These are phyloP conservation scores for Colletotrichum somersetense DNA, from an alignment of 2,329 filamentous ascomycete genomes.

Conservation along the genomic window DNA sequence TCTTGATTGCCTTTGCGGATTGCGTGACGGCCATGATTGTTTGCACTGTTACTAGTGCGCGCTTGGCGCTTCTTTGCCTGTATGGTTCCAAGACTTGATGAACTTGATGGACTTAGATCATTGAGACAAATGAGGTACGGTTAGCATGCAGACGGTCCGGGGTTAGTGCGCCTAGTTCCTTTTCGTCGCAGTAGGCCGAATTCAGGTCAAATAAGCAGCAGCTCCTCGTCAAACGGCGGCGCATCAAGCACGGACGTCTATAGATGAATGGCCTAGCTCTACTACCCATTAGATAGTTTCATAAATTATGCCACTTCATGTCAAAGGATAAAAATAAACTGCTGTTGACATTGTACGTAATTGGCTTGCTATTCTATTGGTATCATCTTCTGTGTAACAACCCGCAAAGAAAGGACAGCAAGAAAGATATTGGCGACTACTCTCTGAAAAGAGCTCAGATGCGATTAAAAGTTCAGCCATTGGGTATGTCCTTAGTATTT, in stretches of 20 bases:
- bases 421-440: conserved; percentile 36
- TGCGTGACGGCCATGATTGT: neutral
- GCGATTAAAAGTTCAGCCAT: conserved; percentile 20
- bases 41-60: neutral
- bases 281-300: neutral
- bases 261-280: neutral
- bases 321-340: conserved; percentile 5
- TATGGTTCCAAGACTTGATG: neutral
- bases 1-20: neutral
- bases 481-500: conserved; percentile 16
- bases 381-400: conserved; percentile 43
- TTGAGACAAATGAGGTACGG: neutral
- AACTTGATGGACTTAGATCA: too few relatives aligned
- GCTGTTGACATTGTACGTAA: conserved; percentile 35
- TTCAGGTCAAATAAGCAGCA: too few relatives aligned
- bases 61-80: neutral
- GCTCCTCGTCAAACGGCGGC: neutral
- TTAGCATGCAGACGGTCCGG: neutral
- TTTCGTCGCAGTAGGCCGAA: too few relatives aligned
- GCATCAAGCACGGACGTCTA: neutral
- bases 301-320: neutral
- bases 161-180: too few relatives aligned
- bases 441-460: conserved; percentile 22
- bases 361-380: conserved; percentile 43
- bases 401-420: conserved; percentile 38